A percentile compares a stretch with the other conserved stretches of the same genome.
Conservation (phyloP, 495 filamentous ascomycete species). For the Choiromyces venosus region DNA sequence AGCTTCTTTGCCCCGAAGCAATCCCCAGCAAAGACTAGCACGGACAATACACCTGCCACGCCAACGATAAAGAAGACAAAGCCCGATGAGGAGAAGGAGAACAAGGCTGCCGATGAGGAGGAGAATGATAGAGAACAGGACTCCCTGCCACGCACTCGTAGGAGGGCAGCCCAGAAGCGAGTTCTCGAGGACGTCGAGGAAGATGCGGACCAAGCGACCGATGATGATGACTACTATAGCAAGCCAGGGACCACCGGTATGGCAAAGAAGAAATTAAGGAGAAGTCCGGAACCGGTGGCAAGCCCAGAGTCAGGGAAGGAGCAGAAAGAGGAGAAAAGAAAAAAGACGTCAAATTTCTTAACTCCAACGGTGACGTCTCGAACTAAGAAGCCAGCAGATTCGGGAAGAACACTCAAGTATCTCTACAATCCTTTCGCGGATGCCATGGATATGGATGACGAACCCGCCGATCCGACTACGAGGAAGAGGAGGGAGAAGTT, state of each 20-base stretch:
- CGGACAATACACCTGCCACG: not conserved
- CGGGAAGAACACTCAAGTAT: constrained; percentile 25
- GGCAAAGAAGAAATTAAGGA: constrained; percentile 17
- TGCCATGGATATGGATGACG: constrained; percentile 48
- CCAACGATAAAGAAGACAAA: constrained; percentile 15
- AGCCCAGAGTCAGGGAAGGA: constrained; percentile 24
- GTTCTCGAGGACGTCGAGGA: constrained; percentile 26
- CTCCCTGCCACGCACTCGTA: constrained; percentile 3
- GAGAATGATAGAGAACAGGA: constrained; percentile 8
- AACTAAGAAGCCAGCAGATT: constrained; percentile 12
- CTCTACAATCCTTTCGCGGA: constrained; percentile 25
- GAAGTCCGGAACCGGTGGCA: constrained; percentile 14
- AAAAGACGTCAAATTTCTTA: not conserved
- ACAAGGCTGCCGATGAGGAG: constrained; percentile 10
- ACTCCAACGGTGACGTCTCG: not conserved
- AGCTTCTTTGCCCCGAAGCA: constrained; percentile 35
- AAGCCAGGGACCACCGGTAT: constrained; percentile 22
- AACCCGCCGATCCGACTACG: constrained; percentile 45
- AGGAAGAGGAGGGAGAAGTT: constrained; percentile 60
- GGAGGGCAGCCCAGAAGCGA: constrained; percentile 19
- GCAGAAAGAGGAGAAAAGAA: constrained; percentile 2
- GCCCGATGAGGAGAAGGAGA: constrained; percentile 26
- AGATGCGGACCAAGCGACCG: constrained; percentile 34
- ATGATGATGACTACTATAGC: constrained; percentile 26
- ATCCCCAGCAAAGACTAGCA: constrained; percentile 9